Conservation (phyloP, 2,329 filamentous ascomycete genomes). For the Fusarium torreyae region DNA sequence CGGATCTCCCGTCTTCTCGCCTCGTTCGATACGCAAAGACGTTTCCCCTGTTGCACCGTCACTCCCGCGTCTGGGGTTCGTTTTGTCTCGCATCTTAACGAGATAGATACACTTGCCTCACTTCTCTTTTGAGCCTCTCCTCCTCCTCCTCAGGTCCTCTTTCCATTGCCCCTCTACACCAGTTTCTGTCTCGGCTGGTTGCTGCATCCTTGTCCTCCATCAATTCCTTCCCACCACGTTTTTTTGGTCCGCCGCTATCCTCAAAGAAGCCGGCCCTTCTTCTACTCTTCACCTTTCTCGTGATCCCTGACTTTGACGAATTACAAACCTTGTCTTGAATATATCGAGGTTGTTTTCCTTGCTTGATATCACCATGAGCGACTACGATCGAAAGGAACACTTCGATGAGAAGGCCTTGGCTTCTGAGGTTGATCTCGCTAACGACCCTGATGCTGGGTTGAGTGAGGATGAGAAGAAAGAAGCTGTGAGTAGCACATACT, state of each 20-base stretch:
- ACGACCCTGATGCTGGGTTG: constrained; percentile 71
- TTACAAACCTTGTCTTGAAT: constrained; percentile 10
- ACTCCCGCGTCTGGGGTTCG: constrained; percentile 43
- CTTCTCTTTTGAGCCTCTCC: constrained; percentile 24
- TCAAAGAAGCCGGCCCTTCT: constrained; percentile 23
- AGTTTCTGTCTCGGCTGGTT: constrained; percentile 41
- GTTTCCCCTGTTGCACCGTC: constrained; percentile 44
- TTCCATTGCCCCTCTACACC: neutral
- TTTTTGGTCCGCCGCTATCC: constrained; percentile 24
- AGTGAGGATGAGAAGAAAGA: constrained; percentile 73
- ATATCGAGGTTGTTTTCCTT: neutral
- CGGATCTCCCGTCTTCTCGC: constrained; percentile 29
- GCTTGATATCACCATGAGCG: constrained; percentile 51
- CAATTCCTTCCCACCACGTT: constrained; percentile 45
- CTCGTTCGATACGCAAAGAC: constrained; percentile 43
- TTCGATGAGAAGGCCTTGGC: constrained; percentile 52
- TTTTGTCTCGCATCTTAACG: constrained; percentile 46
- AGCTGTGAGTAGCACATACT: constrained; percentile 64
- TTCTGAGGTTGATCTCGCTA: constrained; percentile 49
- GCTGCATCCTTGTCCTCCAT: constrained; percentile 41
- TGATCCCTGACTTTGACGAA: constrained; percentile 8
- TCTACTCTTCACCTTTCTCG: constrained; percentile 21
- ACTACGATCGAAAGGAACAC: constrained; percentile 52
- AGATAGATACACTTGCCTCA: constrained; percentile 19
- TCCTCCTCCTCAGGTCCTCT: constrained; percentile 12